Evolutionary conservation across 371 early-diverging fungal genomes (phyloP), one percentile per base, ranked within the genome.

Genomic region (Smittium mucronatum): DNA sequence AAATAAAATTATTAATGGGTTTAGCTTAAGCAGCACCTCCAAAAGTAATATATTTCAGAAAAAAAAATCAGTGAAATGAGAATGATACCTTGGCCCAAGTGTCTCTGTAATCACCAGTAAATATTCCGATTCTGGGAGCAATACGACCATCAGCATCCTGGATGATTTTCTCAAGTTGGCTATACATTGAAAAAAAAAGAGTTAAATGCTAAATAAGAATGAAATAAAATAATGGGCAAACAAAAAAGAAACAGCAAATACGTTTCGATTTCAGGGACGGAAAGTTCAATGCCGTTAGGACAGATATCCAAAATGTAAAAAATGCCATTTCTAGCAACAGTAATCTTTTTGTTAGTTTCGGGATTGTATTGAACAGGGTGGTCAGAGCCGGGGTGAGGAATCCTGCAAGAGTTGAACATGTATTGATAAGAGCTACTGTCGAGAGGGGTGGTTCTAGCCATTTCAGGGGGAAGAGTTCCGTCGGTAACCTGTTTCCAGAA

Each of bases 341-440:
- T 84, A 29, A 97, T 84, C 75, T 93, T 92, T 70, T 87, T 82
- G 84, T 94, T 87, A 71, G 81, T 76, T 28, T 76, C 70, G 63
- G 94, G 92, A 69, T 93, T 92, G 70, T 84, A 88, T 8, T 82
- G 81, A 25, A 81, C 82, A 63, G 89, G 90, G 68, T 82, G 75
- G 75, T 97, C 98, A 26, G 87, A 83, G 2, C 93, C 93, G 78
- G 87, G 87, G 70, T 79, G 77, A 61, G 98, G 94, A 70, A 94
- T 86, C 73, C 98, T 91, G 81, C 91, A 91, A 60, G 95, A 88
- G 78, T 97, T 94, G 85, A 97, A 97, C 92, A 97, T 89, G 78
- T 86, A 92, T 78, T 90, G 88, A 85, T 93, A 95, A 70, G 93
- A 90, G 75, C 89, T 83, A 84, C 91, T 92, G 79, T 92, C 93